Base-by-base conservation (phyloP, 1,139 yeast species). In the Zhuliangozyma parablackwelliae region DNA sequence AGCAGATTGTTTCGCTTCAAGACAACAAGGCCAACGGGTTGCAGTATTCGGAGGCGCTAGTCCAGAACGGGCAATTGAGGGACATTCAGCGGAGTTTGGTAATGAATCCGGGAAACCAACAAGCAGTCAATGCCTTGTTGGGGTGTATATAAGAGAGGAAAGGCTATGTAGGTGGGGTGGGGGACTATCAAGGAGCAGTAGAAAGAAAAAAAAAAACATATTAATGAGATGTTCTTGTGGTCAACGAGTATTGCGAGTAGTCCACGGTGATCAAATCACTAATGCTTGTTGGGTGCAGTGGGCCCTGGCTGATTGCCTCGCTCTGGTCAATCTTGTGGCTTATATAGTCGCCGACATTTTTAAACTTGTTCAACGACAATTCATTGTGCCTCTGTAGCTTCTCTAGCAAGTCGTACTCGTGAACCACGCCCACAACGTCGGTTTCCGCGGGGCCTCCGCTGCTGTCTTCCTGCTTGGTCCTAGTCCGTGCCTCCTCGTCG, bases 381-480 rank as follows among this genome's bases (percentile, higher is more conserved):
- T 72, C 76, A 59, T 87, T 80, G 53, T 86, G 86, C 36, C 65
- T 63, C 33, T 66, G 66, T 41, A 90, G 61, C 48, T 77, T 79
- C 16, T 70, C 65, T 29, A 59, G 49, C 38, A 70, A 55, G 34
- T 59, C 54, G 41, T 65, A 55, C 33, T 65, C 70, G 21, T 62
- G 54, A 10, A 63, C 54, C 12, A 65, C 48, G 36, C 63, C 59
- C 30, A 63, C 50, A 35, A 66, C 52, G 32, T 57, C 57, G 36
- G 52, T 50, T 13, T 56, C 48, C 24, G 5, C 24, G 6, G 24
- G 24, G 24, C 24, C 23, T 7, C 7, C 24, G 9, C 9, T 9
- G 10, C 9, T 6, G 6, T 9, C 10, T 9, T 23, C 24, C 9
- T 23, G 9, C 9, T 9, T 7, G 24, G 9, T 23, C 9, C 24